These are phyloP conservation scores for Aspergillus sp. DNA, from an alignment of 2,329 filamentous ascomycete species.

Conservation along the genomic window DNA sequence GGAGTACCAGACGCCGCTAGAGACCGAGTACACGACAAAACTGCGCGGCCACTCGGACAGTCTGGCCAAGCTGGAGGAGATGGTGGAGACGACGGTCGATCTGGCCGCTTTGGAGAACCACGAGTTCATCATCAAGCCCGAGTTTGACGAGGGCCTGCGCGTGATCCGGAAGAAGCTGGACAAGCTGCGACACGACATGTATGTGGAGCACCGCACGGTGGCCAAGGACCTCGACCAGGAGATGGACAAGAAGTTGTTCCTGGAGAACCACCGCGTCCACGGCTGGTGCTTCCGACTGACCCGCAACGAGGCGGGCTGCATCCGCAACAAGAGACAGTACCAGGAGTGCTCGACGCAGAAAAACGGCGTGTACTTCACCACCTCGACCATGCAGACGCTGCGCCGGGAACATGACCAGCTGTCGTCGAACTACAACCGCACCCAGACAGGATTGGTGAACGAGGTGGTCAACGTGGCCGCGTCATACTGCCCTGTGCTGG, in stretches of 20 bases:
- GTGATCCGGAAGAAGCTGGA: conserved; percentile 92
- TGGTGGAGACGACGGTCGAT: conserved; percentile 98
- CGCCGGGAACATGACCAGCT: conserved; percentile 92
- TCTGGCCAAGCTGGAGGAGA: conserved; percentile 84
- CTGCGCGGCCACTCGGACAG: conserved; percentile 73
- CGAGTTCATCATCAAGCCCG: conserved; percentile 98
- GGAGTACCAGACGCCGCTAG: conserved; percentile 80
- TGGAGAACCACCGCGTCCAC: conserved; percentile 93
- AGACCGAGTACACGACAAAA: conserved; percentile 82
- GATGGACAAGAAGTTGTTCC: conserved; percentile 96
- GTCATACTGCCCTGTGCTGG: conserved; percentile 90
- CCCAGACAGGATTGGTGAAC: conserved; percentile 83
- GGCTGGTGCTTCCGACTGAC: conserved; percentile 97
- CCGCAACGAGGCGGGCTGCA: conserved; percentile 84
- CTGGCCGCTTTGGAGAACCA: conserved; percentile 93
- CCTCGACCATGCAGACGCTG: conserved; percentile 72
- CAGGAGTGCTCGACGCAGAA: conserved; percentile 97
- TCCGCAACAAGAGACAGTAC: conserved; percentile 86
- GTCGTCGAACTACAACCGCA: conserved; percentile 91
- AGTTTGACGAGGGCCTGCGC: conserved; percentile 86
- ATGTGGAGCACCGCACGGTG: conserved; percentile 73
- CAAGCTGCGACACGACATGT: conserved; percentile 77
- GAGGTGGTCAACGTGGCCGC: conserved; percentile 93
- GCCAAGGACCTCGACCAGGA: conserved; percentile 84
- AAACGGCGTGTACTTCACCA: conserved; percentile 98